phyloP scores from a whole-genome alignment of 1,139 yeast genomes.

The Debaryomyces udenii region DNA sequence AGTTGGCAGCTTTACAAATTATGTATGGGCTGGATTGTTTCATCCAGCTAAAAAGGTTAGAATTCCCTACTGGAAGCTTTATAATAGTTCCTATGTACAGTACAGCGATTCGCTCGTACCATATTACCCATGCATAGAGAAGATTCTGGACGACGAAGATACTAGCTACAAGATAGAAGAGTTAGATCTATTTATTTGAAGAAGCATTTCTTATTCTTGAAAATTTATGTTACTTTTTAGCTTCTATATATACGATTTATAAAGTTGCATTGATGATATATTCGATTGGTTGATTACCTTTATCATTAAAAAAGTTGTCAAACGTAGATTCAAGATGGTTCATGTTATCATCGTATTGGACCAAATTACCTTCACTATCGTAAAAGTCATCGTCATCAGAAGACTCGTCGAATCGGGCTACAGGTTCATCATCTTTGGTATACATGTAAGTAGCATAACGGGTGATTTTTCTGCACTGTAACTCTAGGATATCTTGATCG shows the following conservation, averaged over 20 bases:
- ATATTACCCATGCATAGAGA: conserved; percentile 66
- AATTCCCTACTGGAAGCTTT: conserved; percentile 81
- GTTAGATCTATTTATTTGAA: conserved; percentile 37
- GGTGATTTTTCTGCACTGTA: conserved; percentile 56
- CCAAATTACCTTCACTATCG: conserved; percentile 14
- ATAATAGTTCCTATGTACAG: conserved; percentile 75
- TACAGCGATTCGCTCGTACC: conserved; percentile 80
- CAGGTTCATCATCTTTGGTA: conserved; percentile 34
- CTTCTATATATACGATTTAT: conserved; percentile 6
- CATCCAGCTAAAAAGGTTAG: conserved; percentile 94
- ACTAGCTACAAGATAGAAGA: conserved; percentile 35
- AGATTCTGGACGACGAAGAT: conserved; percentile 23
- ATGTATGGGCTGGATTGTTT: conserved; percentile 85
- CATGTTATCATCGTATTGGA: conserved; percentile 12
- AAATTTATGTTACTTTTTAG: background rate
- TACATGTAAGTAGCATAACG: conserved; percentile 45
- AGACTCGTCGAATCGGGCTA: conserved; percentile 14
- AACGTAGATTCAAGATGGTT: conserved; percentile 11
- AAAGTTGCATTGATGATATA: conserved; percentile 14
- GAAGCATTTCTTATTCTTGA: conserved; percentile 1
- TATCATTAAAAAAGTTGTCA: conserved; percentile 8
- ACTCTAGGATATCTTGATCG: conserved; percentile 48
- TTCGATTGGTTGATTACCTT: conserved; percentile 11
- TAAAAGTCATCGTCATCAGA: conserved; percentile 14
- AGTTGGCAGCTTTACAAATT: conserved; percentile 70